These are phyloP conservation scores for Nakazawaea holstii DNA, from an alignment of 805 yeast species.

Conservation along the genomic window DNA sequence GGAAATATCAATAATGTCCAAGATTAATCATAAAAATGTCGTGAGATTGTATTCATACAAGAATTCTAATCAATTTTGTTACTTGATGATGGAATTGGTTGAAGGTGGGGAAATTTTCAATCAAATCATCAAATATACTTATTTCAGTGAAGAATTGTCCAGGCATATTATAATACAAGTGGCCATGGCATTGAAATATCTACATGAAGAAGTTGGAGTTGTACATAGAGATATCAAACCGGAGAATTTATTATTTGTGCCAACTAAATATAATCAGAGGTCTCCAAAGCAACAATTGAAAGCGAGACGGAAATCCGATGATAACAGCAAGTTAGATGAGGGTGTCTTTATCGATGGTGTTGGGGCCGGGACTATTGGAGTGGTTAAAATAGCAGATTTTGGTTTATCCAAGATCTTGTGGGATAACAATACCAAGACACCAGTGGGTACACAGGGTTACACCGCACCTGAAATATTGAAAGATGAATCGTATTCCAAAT, in stretches of 20 bases:
- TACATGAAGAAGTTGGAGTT: slow-evolving; percentile 70
- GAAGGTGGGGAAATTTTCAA: slow-evolving; percentile 74
- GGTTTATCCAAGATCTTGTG: slow-evolving; percentile 60
- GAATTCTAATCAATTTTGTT: slow-evolving; percentile 56
- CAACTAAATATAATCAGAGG: slow-evolving; percentile 49
- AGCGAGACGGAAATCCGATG: slow-evolving; percentile 49
- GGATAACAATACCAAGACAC: slow-evolving; percentile 52
- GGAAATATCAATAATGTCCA: slow-evolving; percentile 74
- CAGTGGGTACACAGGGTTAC: slow-evolving; percentile 74
- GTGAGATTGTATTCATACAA: slow-evolving; percentile 62
- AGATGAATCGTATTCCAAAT: slow-evolving; percentile 55
- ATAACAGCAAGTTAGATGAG: slow-evolving; percentile 55
- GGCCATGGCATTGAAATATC: slow-evolving; percentile 57
- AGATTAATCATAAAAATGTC: slow-evolving; percentile 57
- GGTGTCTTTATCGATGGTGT: slow-evolving; percentile 45
- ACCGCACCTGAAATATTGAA: slow-evolving; percentile 68
- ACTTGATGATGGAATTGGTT: slow-evolving; percentile 68
- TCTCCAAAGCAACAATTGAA: slow-evolving; percentile 34
- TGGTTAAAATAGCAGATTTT: slow-evolving; percentile 63
- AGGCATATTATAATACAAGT: slow-evolving; percentile 61
- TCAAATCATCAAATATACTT: slow-evolving; percentile 61
- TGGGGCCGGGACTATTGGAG: slow-evolving; percentile 64
- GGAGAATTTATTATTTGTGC: slow-evolving; percentile 64
- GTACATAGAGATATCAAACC: slow-evolving; percentile 85
- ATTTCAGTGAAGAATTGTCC: slow-evolving; percentile 58